Evolutionary conservation across 1,139 yeast genomes (phyloP).

Genomic region (Debaryomycetaceae sp.): DNA sequence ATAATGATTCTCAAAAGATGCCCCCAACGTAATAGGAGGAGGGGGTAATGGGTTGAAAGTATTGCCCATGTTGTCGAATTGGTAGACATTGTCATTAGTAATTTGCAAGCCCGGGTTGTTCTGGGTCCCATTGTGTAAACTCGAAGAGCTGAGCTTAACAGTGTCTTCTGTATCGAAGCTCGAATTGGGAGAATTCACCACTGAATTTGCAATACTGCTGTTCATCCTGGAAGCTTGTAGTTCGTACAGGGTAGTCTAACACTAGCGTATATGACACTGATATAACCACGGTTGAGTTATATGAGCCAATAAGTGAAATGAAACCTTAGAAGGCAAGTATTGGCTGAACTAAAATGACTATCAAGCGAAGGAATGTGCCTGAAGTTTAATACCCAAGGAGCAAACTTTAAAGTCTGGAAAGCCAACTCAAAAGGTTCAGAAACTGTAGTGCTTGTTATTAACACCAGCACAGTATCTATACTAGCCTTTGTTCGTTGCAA

Average conservation of each 20-base stretch:
- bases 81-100: constrained; percentile 5
- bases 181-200: constrained; percentile 17
- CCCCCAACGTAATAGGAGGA: constrained; percentile 14
- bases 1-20: not conserved
- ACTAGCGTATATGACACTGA: too few relatives aligned
- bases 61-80: constrained; percentile 2
- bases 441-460: not conserved
- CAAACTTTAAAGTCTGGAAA: too few relatives aligned
- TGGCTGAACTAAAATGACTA: too few relatives aligned
- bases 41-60: constrained; percentile 22
- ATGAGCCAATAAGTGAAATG: too few relatives aligned
- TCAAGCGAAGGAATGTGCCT: too few relatives aligned
- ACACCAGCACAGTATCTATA: not conserved
- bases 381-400: too few relatives aligned
- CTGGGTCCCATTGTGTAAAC: constrained; percentile 15
- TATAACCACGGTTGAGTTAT: too few relatives aligned
- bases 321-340: too few relatives aligned
- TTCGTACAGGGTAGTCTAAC: too few relatives aligned
- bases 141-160: constrained; percentile 18
- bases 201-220: constrained; percentile 12
- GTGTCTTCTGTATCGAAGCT: constrained; percentile 25
- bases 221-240: not conserved
- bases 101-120: constrained; percentile 3
- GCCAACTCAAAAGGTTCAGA: too few relatives aligned
- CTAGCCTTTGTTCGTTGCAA: too few relatives aligned